phyloP scores from a whole-genome alignment of 164 flowering plant species.

The Cinnamomum chago region DNA sequence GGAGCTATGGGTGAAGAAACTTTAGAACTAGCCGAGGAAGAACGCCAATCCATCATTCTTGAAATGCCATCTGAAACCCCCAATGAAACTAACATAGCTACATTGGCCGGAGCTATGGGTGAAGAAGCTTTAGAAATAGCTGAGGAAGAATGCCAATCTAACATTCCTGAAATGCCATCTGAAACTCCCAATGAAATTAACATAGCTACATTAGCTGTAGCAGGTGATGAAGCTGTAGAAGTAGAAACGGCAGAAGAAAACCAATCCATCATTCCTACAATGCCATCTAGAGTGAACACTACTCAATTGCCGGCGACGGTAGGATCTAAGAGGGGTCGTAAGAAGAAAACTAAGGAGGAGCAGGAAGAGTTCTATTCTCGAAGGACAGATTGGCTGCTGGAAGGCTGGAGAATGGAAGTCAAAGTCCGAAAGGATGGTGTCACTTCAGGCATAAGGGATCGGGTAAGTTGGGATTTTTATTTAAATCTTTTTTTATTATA shows the following conservation, averaged over 20 bases:
- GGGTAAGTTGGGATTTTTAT: conserved; percentile 15
- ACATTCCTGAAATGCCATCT: too few species aligned
- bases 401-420: conserved; percentile 33
- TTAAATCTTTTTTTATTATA: too few species aligned
- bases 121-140: too few species aligned
- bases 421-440: conserved; percentile 38
- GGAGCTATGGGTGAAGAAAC: background rate
- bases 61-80: too few species aligned
- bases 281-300: background rate
- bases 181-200: background rate
- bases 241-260: too few species aligned
- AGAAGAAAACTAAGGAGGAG: background rate
- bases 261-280: too few species aligned
- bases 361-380: background rate
- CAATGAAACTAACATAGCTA: too few species aligned
- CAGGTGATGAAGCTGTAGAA: background rate
- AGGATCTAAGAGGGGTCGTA: background rate
- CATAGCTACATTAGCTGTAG: background rate
- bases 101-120: too few species aligned
- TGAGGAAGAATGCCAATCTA: too few species aligned
- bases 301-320: background rate
- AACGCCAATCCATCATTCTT: too few species aligned
- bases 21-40: background rate
- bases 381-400: conserved; percentile 36
- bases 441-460: conserved; percentile 37